Base-by-base conservation (phyloP, 352 stramenopile species). In the Phytophthora litchii region DNA sequence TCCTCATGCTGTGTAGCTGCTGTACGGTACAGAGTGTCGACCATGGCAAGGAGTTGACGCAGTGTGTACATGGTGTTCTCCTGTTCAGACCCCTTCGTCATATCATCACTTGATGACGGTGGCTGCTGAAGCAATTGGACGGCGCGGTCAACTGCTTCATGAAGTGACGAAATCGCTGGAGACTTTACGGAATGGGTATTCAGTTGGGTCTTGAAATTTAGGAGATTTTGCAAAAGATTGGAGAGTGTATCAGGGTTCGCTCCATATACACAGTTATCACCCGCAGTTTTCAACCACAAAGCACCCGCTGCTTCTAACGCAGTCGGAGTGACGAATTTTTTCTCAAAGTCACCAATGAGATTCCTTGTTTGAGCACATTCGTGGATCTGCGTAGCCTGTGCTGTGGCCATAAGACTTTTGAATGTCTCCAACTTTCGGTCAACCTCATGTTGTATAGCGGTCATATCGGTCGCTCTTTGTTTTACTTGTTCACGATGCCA, bases 261-360 rank as follows among this genome's bases (percentile, higher is more conserved):
- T 13, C 80, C 80, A 20, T 80, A 86, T n/a, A 88, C 55, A 35
- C 80, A 87, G 40, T 83, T 76, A 40, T 84, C 75, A 3, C 71
- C 55, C 10, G 78, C 80, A 1, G 60, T 71, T 29, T 83, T 72
- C n/a, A 84, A 52, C 80, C 73, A 83, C 5, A 35, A 38, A 3
- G 23, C 64, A 1, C 57, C 51, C 35, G 70, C 53, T 13, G 43
- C 42, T 10, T 72, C 64, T n/a, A 88, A 54, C 4, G 75, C 66
- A 0, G 46, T 27, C 2, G 60, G 58, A 4, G 47, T 59, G 3
- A 83, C 45, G n/a, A 70, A 74, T 31, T 57, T 20, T n/a, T 67
- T 57, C 6, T 65, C 34, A 0, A 77, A 64, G 0, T 74, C 63
- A 9, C 10, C 34, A 1, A 74, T 17, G 6, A 55, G 38, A 2